These are phyloP conservation scores for Hypoxylon lenormandii DNA, from an alignment of 495 filamentous ascomycete species.

Conservation along the genomic window DNA sequence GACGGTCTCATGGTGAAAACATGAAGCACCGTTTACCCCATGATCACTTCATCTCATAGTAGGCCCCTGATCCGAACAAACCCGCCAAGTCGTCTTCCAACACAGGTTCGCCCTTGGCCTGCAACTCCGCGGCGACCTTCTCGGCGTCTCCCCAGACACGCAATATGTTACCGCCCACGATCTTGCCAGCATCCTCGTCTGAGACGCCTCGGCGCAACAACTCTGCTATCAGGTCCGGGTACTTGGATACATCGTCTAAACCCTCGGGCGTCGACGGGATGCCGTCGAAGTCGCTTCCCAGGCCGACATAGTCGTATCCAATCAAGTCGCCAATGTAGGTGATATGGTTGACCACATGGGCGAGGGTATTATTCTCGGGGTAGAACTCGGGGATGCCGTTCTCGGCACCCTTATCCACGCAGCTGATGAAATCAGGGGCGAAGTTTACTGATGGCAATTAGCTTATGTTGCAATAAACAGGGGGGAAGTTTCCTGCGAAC, in stretches of 20 bases:
- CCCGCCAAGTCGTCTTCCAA: slow-evolving; percentile 69
- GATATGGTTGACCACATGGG: slow-evolving; percentile 81
- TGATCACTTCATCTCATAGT: neutral
- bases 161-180: slow-evolving; percentile 79
- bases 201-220: slow-evolving; percentile 74
- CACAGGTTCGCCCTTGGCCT: slow-evolving; percentile 67
- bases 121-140: slow-evolving; percentile 70
- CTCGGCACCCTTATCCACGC: slow-evolving; percentile 65
- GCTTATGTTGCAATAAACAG: neutral
- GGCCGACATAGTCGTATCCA: slow-evolving; percentile 78
- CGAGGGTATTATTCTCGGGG: slow-evolving; percentile 76
- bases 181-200: slow-evolving; percentile 72
- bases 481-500: neutral
- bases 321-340: slow-evolving; percentile 74
- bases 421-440: slow-evolving; percentile 81
- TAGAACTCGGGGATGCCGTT: slow-evolving; percentile 71
- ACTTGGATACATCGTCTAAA: slow-evolving; percentile 83
- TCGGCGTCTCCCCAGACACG: slow-evolving; percentile 83
- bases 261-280: slow-evolving; percentile 68
- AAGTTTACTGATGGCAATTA: slow-evolving; percentile 66
- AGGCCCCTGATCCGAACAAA: slow-evolving; percentile 13
- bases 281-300: slow-evolving; percentile 82
- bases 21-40: neutral
- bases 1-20: slow-evolving; percentile 9
- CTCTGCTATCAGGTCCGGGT: slow-evolving; percentile 81